These are phyloP conservation scores for Calonectria pseudoreteaudii DNA, from an alignment of 2,329 filamentous ascomycete genomes.

Conservation along the genomic window DNA sequence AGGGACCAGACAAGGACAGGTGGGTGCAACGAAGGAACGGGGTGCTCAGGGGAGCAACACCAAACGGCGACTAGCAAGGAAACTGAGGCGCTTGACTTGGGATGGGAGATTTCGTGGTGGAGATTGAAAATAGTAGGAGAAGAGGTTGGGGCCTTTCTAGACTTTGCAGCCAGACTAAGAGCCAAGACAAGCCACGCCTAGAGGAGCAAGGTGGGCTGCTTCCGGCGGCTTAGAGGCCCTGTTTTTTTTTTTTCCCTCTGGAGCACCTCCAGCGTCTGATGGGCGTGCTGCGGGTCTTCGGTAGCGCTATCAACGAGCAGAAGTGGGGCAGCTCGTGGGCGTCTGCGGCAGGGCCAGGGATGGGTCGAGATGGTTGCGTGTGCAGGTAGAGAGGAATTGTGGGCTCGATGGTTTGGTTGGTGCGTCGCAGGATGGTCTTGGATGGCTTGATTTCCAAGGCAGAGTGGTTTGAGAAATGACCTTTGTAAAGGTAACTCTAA, in stretches of 20 bases:
- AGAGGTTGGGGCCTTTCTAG: constrained; percentile 41
- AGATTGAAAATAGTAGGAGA: constrained; percentile 36
- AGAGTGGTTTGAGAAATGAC: not conserved
- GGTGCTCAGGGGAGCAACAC: constrained; percentile 32
- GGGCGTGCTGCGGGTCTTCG: constrained; percentile 7
- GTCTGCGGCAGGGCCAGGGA: constrained; percentile 26
- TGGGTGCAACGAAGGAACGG: constrained; percentile 31
- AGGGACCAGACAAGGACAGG: constrained; percentile 30
- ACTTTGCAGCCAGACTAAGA: constrained; percentile 9
- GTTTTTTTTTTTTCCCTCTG: not conserved
- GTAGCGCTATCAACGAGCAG: constrained; percentile 26
- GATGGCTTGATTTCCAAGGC: constrained; percentile 18
- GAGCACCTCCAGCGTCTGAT: not conserved
- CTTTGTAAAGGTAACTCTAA: not conserved
- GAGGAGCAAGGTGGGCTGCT: constrained; percentile 38
- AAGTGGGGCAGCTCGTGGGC: constrained; percentile 35
- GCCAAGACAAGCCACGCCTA: constrained; percentile 22
- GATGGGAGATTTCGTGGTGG: constrained; percentile 46
- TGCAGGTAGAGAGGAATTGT: constrained; percentile 13
- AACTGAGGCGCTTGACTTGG: constrained; percentile 34
- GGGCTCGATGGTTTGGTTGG: constrained; percentile 22
- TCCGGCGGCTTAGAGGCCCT: constrained; percentile 38
- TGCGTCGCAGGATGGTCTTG: constrained; percentile 22
- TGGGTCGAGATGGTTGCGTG: constrained; percentile 24
- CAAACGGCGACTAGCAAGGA: constrained; percentile 46